Base-by-base conservation (phyloP, 352 stramenopile species). In the Phytophthora citricola region DNA sequence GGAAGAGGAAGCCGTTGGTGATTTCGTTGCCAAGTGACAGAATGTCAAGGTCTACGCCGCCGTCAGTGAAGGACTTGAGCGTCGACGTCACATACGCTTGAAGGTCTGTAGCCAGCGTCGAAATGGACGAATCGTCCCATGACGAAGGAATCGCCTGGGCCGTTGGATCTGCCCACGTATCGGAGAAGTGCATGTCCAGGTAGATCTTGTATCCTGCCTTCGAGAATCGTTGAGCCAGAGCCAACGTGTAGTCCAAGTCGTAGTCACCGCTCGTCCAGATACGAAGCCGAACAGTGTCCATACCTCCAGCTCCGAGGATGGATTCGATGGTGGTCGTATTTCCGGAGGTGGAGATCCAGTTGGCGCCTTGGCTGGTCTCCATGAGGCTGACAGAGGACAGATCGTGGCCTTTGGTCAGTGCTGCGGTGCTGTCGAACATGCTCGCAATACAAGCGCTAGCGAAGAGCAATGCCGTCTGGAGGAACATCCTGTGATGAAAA, bases 181-280 rank as follows among this genome's bases (percentile, higher is more conserved):
- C 64, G 4, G 69, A 77, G 65, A 77, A 77, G 34, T 77, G 69
- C 64, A 74, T 65, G 59, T 74, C 69, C 48, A 77, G 50, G 45
- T 71, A 77, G 40, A 77, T 74, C 24, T 63, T 71, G 60, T 77
- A 77, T 0, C 69, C 69, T 5, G 58, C 58, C 15, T 68, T 76
- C 3, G 47, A 73, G 63, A 73, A 76, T 1, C 68, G 63, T 32
- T 73, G 17, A 8, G 68, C 63, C n/a, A 70, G 38, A 5, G 57
- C 44, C 15, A 76, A 20, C 3, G 68, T 76, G 64, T 76, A 66
- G 27, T 50, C 44, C 15, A 72, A 43, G 10, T 64, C 45, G 52
- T 73, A 76, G 9, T 69, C 58, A 0, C 57, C 57, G 6, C 15
- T 20, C 1, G 68, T 76, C 68, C 68, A 76, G 39, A 76, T 32